Evolutionary conservation across 768 basidiomycete genomes (phyloP).

Genomic region (Kwoniella heveanensis): DNA sequence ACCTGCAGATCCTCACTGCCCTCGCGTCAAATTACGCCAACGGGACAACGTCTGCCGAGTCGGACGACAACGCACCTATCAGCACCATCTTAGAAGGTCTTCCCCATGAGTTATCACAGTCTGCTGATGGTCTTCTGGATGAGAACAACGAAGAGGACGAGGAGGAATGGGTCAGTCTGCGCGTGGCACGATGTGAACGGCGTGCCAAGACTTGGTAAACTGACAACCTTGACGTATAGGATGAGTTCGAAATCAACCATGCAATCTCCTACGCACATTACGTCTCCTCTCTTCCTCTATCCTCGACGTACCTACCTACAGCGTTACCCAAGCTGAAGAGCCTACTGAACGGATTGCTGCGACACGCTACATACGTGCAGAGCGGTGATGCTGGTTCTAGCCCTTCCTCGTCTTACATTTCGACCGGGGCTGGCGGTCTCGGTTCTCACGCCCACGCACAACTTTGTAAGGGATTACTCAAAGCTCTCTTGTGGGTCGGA

Average conservation of each 20-base stretch:
- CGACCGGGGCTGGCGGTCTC: constrained; percentile 10
- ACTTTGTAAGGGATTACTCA: constrained; percentile 36
- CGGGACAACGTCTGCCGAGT: constrained; percentile 2
- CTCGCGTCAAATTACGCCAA: constrained; percentile 44
- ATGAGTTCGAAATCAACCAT: constrained; percentile 47
- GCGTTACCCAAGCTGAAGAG: constrained; percentile 30
- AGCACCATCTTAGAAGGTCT: constrained; percentile 29
- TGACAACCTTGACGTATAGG: constrained; percentile 21
- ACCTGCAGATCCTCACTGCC: constrained; percentile 48
- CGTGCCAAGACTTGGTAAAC: background rate
- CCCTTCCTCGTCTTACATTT: constrained; percentile 36
- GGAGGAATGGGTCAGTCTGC: constrained; percentile 44
- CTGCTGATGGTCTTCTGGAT: background rate
- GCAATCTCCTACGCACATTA: constrained; percentile 53
- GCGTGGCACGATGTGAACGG: background rate
- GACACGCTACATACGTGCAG: constrained; percentile 19
- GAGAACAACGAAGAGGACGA: constrained; percentile 20
- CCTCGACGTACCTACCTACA: constrained; percentile 25
- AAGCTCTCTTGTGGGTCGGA: constrained; percentile 43
- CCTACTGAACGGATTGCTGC: constrained; percentile 34
- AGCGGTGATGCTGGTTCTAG: constrained; percentile 13
- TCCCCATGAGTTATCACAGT: constrained; percentile 8
- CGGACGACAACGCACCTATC: constrained; percentile 11
- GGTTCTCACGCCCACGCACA: constrained; percentile 30
- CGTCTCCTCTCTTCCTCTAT: constrained; percentile 39